Base-by-base conservation (phyloP, 768 basidiomycete species). In the Trametes cinnabarina region DNA sequence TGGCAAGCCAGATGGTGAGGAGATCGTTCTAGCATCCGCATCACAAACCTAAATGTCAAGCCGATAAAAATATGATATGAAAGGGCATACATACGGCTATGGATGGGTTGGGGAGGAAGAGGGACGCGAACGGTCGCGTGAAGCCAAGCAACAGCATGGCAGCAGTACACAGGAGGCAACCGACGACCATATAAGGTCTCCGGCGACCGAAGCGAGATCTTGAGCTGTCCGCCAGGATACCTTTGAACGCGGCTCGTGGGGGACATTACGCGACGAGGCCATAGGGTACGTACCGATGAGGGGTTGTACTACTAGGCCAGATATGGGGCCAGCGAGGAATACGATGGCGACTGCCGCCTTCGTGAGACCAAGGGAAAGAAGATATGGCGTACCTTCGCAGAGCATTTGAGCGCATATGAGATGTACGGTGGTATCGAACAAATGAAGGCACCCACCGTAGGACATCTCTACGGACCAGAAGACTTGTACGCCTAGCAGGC, bases 381-480 rank as follows among this genome's bases (percentile, higher is more conserved):
- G 80, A 72, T 96, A 98, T 0, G 94, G 95, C 0, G 94, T 85
- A n/a, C 83, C 86, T 85, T 35, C 3, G 34, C 10, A 17, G 48
- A 19, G 22, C 7, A 15, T 14, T 15, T n/a, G 1, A 48, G 11
- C n/a, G 25, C n/a, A n/a, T n/a, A 54, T n/a, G 20, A 20, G 22
- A n/a, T 14, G 22, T 12, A 26, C 43, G 32, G 20, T 14, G 26
- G 9, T 17, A n/a, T 32, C 3, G 46, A 32, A 41, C 17, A 15
- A 28, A 4, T 25, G 8, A 6, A 43, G 49, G 47, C 11, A 48
- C 65, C 34, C 53, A 74, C 90, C 92, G 61, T 96, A 94, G 0
- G 91, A 88, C 92, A 97, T 94, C 68, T 97, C 94, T 12, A 96
- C 87, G 1, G 88, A 89, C 95, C 95, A 97, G 46, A 96, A 83